phyloP scores from a whole-genome alignment of 2,329 filamentous ascomycete species.

The Fusarium temperatum region DNA sequence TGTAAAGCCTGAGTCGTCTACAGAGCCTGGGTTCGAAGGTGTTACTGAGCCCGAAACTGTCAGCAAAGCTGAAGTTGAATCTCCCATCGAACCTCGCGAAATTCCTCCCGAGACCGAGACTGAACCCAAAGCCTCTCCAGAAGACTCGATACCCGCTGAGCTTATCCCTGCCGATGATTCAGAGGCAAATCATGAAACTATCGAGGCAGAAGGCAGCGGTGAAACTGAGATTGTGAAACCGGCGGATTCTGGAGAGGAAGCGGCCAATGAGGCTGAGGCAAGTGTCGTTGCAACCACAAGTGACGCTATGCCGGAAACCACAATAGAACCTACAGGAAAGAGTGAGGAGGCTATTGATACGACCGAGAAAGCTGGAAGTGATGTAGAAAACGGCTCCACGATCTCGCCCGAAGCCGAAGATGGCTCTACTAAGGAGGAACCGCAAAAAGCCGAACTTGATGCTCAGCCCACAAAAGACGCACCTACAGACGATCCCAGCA shows the following conservation, averaged over 20 bases:
- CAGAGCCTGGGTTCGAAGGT: background rate
- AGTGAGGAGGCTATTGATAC: conserved; percentile 3
- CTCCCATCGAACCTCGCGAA: background rate
- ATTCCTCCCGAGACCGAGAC: background rate
- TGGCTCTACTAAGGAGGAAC: background rate
- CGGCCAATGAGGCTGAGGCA: background rate
- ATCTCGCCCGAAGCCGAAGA: background rate
- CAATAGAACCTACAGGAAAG: background rate
- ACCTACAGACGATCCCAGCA: background rate
- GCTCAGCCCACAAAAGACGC: background rate
- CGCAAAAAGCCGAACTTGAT: background rate
- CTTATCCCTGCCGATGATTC: background rate
- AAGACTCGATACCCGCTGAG: conserved; percentile 1
- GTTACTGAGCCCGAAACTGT: background rate
- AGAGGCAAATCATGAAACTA: background rate
- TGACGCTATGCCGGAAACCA: background rate
- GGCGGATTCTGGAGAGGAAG: background rate
- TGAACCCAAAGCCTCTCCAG: background rate
- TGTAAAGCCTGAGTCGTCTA: background rate
- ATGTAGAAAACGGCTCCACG: background rate
- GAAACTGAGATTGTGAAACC: background rate
- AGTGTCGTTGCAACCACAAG: background rate
- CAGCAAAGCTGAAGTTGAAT: background rate
- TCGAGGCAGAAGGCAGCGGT: background rate
- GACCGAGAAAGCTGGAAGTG: background rate